A percentile compares a stretch with the other conserved stretches of the same genome.
Evolutionary conservation across 257 asterid genomes (phyloP).

Genomic region (Solanum ossicruentum): DNA sequence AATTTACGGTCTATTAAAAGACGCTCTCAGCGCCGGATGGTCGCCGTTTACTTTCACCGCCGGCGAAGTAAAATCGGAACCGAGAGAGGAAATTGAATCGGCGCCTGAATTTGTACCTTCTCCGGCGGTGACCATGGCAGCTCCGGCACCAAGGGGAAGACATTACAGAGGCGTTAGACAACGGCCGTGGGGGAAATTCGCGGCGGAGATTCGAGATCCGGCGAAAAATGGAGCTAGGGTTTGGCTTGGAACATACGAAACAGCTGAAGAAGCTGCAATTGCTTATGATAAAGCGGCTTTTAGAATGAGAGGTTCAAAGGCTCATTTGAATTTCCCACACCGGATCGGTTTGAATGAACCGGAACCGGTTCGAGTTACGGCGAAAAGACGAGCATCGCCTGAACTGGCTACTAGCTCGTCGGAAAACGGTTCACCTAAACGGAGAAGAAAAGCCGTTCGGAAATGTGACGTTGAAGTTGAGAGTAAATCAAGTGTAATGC

Average conservation of each 20-base stretch:
- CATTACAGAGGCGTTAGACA: conserved; percentile 3
- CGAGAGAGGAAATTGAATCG: neutral
- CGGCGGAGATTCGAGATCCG: conserved; percentile 3
- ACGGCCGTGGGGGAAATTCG: conserved; percentile 3
- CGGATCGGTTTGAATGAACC: neutral
- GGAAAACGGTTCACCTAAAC: neutral
- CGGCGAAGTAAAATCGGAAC: neutral
- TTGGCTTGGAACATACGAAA: conserved; percentile 4
- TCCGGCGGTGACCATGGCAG: neutral
- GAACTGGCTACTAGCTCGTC: neutral
- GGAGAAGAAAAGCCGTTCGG: neutral
- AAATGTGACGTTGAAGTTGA: neutral
- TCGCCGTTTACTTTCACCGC: neutral
- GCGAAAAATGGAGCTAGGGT: conserved; percentile 7
- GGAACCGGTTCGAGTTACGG: conserved; percentile 6
- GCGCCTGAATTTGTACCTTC: neutral
- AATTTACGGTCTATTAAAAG: neutral
- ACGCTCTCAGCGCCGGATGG: conserved; percentile 1
- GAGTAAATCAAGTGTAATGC: neutral
- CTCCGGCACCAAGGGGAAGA: neutral
- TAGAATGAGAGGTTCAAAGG: conserved; percentile 5
- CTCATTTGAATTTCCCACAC: conserved; percentile 1
- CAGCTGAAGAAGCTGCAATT: conserved; percentile 1
- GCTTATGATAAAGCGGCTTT: conserved; percentile 7
- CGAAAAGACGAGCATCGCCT: neutral